Conservation (phyloP, 176 grass and related monocot species). For the Rhipidocladum racemiflorum region DNA sequence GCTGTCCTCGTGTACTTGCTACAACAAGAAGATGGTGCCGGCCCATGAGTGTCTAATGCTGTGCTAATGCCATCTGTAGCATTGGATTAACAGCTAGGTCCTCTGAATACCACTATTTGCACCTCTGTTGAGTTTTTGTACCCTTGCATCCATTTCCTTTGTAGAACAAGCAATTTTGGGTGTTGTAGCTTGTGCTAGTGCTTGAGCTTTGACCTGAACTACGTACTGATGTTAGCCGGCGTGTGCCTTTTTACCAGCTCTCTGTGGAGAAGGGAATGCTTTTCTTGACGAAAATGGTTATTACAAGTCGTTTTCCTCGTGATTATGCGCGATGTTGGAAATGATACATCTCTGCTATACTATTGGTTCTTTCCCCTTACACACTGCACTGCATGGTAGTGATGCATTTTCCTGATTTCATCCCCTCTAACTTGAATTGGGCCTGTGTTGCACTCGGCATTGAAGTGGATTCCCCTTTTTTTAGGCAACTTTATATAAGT, state of each 20-base stretch:
- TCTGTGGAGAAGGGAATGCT: not conserved
- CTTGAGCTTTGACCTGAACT: not conserved
- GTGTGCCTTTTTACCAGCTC: not conserved
- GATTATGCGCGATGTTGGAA: not conserved
- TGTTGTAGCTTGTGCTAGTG: not conserved
- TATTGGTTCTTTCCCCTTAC: not conserved
- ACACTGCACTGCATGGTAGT: not conserved
- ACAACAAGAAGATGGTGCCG: constrained; percentile 23
- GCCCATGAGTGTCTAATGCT: not conserved
- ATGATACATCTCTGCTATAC: not conserved
- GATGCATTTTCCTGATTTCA: not conserved
- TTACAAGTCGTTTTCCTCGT: not conserved
- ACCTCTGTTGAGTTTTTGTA: not conserved
- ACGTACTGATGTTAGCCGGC: not conserved
- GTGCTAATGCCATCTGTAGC: not conserved
- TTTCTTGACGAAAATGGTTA: not conserved
- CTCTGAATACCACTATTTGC: not conserved
- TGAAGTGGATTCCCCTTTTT: not conserved
- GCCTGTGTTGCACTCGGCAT: not conserved
- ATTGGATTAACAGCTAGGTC: not conserved
- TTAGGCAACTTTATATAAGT: not conserved
- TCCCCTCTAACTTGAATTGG: not conserved
- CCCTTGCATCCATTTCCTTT: not conserved
- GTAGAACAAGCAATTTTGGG: constrained; percentile 23
- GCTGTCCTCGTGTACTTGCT: constrained; percentile 32